Conservation (phyloP, 2,329 filamentous ascomycete genomes). For the Lecanicillium sp. region DNA sequence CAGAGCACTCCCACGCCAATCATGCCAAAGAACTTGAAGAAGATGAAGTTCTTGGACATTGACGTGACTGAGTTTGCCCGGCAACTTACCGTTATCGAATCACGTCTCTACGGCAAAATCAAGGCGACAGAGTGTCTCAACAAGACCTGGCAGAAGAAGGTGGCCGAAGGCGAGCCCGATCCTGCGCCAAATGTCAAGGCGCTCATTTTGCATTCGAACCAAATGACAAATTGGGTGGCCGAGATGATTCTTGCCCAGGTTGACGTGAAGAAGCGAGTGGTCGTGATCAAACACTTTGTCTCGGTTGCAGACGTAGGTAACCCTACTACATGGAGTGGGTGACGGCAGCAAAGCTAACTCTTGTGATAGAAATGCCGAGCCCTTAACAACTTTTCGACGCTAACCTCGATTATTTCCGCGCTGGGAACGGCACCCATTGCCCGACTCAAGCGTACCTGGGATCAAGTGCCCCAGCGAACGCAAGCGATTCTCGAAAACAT, state of each 20-base stretch:
- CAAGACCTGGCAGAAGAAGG: conserved; percentile 98
- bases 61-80: conserved; percentile 95
- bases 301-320: conserved; percentile 81
- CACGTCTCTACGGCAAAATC: conserved; percentile 88
- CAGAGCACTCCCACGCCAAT: conserved; percentile 80
- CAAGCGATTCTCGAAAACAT: conserved; percentile 77
- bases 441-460: conserved; percentile 88
- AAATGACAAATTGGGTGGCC: conserved; percentile 98
- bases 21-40: conserved; percentile 98
- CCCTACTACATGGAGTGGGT: background rate
- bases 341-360: conserved; percentile 12
- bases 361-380: conserved; percentile 72
- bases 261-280: conserved; percentile 91
- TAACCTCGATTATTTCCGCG: conserved; percentile 96
- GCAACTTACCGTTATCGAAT: conserved; percentile 95
- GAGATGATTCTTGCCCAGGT: conserved; percentile 96
- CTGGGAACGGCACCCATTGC: conserved; percentile 92
- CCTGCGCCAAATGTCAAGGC: conserved; percentile 92
- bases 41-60: conserved; percentile 96
- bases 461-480: conserved; percentile 81
- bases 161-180: conserved; percentile 71
- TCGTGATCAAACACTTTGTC: conserved; percentile 98
- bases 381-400: conserved; percentile 93
- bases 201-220: conserved; percentile 94
- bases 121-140: conserved; percentile 93